Evolutionary conservation across 495 filamentous ascomycete species (phyloP).

Genomic region (Penicillium roqueforti): DNA sequence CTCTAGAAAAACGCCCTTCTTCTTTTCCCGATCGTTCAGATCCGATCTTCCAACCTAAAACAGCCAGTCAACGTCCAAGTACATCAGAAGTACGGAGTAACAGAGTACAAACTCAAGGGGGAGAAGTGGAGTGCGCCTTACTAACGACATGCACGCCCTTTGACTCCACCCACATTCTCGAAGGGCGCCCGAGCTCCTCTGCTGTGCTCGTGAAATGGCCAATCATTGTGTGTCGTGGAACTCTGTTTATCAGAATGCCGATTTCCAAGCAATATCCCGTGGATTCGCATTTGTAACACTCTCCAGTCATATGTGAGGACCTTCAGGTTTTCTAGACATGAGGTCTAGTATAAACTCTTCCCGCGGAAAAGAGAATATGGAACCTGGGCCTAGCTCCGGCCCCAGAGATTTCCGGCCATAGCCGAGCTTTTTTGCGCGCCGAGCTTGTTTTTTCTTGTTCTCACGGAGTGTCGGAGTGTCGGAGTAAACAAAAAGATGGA

Average conservation of each 20-base stretch:
- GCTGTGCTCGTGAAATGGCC: conserved; percentile 5
- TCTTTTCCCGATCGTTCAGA: background rate
- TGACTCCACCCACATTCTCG: conserved; percentile 23
- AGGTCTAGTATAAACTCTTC: conserved; percentile 3
- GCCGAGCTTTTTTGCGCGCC: conserved; percentile 13
- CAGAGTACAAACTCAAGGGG: background rate
- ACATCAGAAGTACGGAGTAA: background rate
- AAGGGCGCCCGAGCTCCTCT: conserved; percentile 2
- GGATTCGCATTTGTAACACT: background rate
- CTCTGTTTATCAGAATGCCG: background rate
- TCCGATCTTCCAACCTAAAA: background rate
- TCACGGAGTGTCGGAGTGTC: background rate
- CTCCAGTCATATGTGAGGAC: background rate
- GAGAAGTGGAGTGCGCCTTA: conserved; percentile 24
- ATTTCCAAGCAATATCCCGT: conserved; percentile 7
- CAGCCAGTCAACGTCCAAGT: background rate
- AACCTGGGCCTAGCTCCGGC: conserved; percentile 11
- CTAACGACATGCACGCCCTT: conserved; percentile 28
- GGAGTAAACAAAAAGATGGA: conserved; percentile 1
- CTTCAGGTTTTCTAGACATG: background rate
- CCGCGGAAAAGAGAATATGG: conserved; percentile 17
- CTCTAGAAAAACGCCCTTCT: background rate
- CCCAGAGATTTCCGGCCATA: conserved; percentile 31
- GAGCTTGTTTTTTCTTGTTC: conserved; percentile 4
- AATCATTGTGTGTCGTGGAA: conserved; percentile 9